Percentiles rank a stretch among this genome's conserved stretches.
These are phyloP conservation scores for Cyberlindnera maclurae DNA, from an alignment of 805 yeast species.

Conservation along the genomic window DNA sequence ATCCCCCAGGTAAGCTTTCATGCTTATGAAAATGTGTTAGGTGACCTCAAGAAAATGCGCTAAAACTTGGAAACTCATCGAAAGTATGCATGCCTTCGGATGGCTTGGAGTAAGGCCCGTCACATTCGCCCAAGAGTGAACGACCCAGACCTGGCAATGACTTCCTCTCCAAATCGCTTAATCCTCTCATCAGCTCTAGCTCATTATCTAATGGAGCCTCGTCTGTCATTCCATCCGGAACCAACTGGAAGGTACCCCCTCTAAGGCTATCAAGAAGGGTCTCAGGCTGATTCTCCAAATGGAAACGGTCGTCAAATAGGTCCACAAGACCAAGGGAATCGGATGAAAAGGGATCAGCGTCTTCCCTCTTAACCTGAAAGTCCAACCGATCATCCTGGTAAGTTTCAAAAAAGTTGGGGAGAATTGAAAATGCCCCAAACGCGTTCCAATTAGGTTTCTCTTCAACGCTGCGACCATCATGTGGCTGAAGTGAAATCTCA, in stretches of 20 bases:
- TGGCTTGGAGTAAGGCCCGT: slow-evolving; percentile 1
- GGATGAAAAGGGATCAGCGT: background rate
- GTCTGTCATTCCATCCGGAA: background rate
- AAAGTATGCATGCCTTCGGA: slow-evolving; percentile 1
- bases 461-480: background rate
- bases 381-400: too few species aligned
- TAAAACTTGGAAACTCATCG: slow-evolving; percentile 7
- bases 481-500: slow-evolving; percentile 1
- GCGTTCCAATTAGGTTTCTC: background rate
- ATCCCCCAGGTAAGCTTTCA: too few species aligned
- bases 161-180: background rate
- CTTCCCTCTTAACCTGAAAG: background rate
- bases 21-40: background rate
- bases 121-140: slow-evolving; percentile 3
- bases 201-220: background rate
- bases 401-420: background rate
- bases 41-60: background rate
- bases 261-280: too few species aligned
- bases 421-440: background rate
- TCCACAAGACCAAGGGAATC: background rate
- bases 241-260: background rate
- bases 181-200: background rate
- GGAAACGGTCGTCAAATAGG: background rate
- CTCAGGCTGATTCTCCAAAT: too few species aligned
- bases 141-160: background rate